Conservation (phyloP, 441 rosid genomes). For the Syzygium malaccense region DNA sequence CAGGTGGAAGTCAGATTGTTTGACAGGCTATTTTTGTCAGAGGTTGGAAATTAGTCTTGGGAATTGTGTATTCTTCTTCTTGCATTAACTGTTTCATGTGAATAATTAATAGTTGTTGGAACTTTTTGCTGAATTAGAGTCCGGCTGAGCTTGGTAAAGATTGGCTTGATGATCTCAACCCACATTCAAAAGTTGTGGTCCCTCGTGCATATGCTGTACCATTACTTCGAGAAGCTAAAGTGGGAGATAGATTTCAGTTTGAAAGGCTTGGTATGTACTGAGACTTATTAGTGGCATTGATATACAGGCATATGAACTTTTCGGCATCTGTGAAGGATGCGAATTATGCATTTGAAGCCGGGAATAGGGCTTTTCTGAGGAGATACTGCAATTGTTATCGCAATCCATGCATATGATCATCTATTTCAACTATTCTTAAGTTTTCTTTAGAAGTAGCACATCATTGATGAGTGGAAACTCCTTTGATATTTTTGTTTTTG, state of each 20-base stretch:
- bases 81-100: not conserved
- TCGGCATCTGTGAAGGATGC: not conserved
- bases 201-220: constrained; percentile 62
- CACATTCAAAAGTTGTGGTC: constrained; percentile 55
- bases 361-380: not conserved
- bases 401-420: not conserved
- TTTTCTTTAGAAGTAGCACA: not conserved
- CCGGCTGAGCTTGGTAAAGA: constrained; percentile 72
- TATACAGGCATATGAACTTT: not conserved
- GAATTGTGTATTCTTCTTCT: not conserved
- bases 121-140: constrained; percentile 45
- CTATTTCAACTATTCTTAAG: not conserved
- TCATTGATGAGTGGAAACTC: not conserved
- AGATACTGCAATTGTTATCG: not conserved
- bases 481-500: not conserved
- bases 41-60: constrained; percentile 35
- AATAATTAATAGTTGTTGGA: not conserved
- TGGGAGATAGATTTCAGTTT: constrained; percentile 77
- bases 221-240: constrained; percentile 42
- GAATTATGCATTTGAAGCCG: not conserved
- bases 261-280: constrained; percentile 75
- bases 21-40: constrained; percentile 75
- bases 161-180: constrained; percentile 78
- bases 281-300: not conserved
- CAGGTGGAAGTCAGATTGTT: constrained; percentile 86